A percentile compares a stretch with the other conserved stretches of the same genome.
Evolutionary conservation across 306 rosid species (phyloP).

Genomic region (Fragaria vesca): DNA sequence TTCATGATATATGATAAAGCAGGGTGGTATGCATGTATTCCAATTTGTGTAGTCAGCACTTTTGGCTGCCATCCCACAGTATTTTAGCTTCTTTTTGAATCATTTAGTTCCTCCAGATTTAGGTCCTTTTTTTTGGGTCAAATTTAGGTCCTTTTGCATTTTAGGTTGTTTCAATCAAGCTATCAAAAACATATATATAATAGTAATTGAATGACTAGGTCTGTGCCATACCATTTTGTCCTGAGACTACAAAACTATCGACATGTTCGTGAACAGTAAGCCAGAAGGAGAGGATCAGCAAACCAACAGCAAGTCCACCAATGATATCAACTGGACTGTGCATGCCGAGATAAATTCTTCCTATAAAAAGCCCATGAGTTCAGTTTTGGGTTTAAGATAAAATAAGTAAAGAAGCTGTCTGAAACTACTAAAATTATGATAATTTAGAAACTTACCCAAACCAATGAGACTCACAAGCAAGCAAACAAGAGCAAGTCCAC

Average conservation of each 20-base stretch:
- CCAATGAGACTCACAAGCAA: conserved; percentile 76
- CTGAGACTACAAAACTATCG: conserved; percentile 68
- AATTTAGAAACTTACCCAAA: conserved; percentile 50
- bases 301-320: conserved; percentile 69
- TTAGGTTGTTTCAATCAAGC: conserved; percentile 4
- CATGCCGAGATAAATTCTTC: conserved; percentile 98
- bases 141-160: background rate
- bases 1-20: background rate
- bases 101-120: background rate
- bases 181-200: conserved; percentile 4
- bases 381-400: conserved; percentile 20
- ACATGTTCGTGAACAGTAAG: conserved; percentile 54
- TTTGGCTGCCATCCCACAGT: background rate
- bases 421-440: conserved; percentile 11
- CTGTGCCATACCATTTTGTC: conserved; percentile 71
- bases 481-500: conserved; percentile 60
- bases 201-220: conserved; percentile 5
- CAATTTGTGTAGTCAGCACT: background rate
- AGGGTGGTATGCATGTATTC: background rate
- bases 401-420: conserved; percentile 17
- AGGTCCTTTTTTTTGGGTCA: background rate
- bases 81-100: background rate
- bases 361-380: conserved; percentile 43
- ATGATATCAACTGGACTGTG: conserved; percentile 82
- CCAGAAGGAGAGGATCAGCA: conserved; percentile 75